Conservation (phyloP, 148 eudicot genomes). For the Amaranthus cruentus region DNA sequence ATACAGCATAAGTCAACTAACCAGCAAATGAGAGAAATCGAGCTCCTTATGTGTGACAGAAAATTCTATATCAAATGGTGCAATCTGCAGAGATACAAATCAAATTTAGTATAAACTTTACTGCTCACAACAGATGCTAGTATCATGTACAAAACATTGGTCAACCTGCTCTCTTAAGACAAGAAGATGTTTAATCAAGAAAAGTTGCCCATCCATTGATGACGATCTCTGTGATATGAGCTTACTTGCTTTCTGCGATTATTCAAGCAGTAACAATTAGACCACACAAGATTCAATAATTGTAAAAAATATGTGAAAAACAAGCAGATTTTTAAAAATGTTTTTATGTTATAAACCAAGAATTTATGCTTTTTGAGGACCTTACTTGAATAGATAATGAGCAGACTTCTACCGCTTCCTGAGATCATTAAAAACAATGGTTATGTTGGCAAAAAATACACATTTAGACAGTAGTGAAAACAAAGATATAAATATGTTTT, state of each 20-base stretch:
- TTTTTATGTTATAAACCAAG: too few relatives aligned
- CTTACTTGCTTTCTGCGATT: constrained; percentile 86
- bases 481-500: neutral
- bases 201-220: constrained; percentile 87
- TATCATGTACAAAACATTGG: constrained; percentile 8
- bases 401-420: constrained; percentile 99
- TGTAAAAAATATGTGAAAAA: neutral
- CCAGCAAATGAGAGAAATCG: constrained; percentile 98
- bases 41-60: constrained; percentile 97
- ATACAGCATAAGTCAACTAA: constrained; percentile 29
- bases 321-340: neutral
- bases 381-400: constrained; percentile 86
- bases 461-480: neutral
- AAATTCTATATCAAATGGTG: constrained; percentile 96
- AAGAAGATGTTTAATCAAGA: constrained; percentile 91
- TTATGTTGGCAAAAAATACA: constrained; percentile 12
- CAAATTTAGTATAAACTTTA: constrained; percentile 24
- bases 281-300: neutral
- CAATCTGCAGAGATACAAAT: constrained; percentile 66
- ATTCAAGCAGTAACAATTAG: constrained; percentile 9
- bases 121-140: constrained; percentile 7
- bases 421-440: constrained; percentile 22
- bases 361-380: constrained; percentile 8
- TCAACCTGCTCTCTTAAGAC: constrained; percentile 88
- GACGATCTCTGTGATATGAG: constrained; percentile 73